Evolutionary conservation across 2,329 filamentous ascomycete species (phyloP).

Genomic region (Dichotomopilus funicola): DNA sequence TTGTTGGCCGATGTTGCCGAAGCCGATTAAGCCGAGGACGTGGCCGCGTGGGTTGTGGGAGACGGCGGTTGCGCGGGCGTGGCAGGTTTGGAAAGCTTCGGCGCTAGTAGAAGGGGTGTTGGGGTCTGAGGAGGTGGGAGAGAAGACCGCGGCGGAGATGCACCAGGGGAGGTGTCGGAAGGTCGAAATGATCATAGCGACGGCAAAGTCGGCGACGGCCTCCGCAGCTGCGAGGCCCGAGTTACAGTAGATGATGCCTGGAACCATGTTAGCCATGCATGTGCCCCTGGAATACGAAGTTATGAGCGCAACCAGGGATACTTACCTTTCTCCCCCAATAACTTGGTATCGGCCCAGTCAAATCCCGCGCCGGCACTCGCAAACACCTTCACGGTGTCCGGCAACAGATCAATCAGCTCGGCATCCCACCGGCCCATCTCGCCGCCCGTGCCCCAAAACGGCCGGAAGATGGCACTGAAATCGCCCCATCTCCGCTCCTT

Average conservation of each 20-base stretch:
- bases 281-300: not conserved
- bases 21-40: slow-evolving; percentile 59
- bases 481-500: slow-evolving; percentile 48
- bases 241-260: slow-evolving; percentile 66
- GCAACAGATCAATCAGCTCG: slow-evolving; percentile 52
- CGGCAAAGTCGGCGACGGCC: slow-evolving; percentile 64
- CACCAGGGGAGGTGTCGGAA: slow-evolving; percentile 65
- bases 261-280: not conserved
- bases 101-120: slow-evolving; percentile 1
- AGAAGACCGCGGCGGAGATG: slow-evolving; percentile 46
- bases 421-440: slow-evolving; percentile 61
- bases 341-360: slow-evolving; percentile 58
- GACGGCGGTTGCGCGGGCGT: slow-evolving; percentile 50
- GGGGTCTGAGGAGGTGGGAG: slow-evolving; percentile 18
- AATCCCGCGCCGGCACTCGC: slow-evolving; percentile 60
- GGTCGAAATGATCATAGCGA: slow-evolving; percentile 61
- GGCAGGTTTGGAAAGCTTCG: slow-evolving; percentile 48
- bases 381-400: slow-evolving; percentile 51
- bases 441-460: slow-evolving; percentile 54
- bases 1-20: slow-evolving; percentile 59
- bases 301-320: not conserved
- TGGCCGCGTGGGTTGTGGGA: slow-evolving; percentile 59
- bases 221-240: slow-evolving; percentile 63
- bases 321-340: slow-evolving; percentile 54
- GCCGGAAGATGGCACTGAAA: slow-evolving; percentile 47